Evolutionary conservation across 768 basidiomycete species (phyloP).

Genomic region (Mycena amicta): DNA sequence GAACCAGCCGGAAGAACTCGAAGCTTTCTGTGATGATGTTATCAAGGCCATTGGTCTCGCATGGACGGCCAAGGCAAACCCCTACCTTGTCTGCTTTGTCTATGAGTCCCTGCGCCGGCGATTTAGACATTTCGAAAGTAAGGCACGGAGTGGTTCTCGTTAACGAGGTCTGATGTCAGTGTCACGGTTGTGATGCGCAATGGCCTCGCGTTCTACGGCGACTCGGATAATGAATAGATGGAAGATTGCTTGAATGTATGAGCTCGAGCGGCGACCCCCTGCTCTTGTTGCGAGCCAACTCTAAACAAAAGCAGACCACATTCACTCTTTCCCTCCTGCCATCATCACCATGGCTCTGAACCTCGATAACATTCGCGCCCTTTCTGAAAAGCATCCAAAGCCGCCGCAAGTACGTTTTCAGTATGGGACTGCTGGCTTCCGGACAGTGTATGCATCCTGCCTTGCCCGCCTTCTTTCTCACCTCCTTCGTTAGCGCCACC

Average conservation of each 20-base stretch:
- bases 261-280: too few relatives aligned
- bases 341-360: constrained; percentile 42
- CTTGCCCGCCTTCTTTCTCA: constrained; percentile 14
- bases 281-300: too few relatives aligned
- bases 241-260: too few relatives aligned
- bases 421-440: constrained; percentile 95
- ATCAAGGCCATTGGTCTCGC: background rate
- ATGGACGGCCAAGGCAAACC: too few relatives aligned
- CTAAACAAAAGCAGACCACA: too few relatives aligned
- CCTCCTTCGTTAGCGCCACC: constrained; percentile 50
- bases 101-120: constrained; percentile 70
- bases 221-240: too few relatives aligned
- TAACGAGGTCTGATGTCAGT: background rate
- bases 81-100: constrained; percentile 93
- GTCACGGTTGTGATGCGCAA: too few relatives aligned
- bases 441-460: constrained; percentile 69
- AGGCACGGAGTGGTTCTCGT: background rate
- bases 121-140: constrained; percentile 50
- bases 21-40: too few relatives aligned
- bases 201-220: too few relatives aligned
- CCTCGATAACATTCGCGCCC: constrained; percentile 40
- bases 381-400: constrained; percentile 70
- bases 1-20: constrained; percentile 79
- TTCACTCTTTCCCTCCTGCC: too few relatives aligned
- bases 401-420: constrained; percentile 69